A percentile compares a stretch with the other conserved stretches of the same genome.
These are phyloP conservation scores for Spathaspora gorwiae DNA, from an alignment of 805 yeast species.

Conservation along the genomic window DNA sequence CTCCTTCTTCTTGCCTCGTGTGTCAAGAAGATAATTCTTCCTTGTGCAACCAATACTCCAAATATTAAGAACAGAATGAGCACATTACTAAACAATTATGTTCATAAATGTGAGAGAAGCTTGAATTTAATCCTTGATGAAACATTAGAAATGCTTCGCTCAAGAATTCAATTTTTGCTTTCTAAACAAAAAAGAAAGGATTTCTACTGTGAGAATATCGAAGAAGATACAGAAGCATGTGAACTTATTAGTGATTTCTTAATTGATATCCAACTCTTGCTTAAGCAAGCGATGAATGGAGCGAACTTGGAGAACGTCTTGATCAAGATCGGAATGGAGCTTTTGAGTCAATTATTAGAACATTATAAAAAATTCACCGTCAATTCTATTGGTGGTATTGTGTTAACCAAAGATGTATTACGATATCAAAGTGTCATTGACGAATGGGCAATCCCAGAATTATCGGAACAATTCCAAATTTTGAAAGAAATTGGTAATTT, in stretches of 20 bases:
- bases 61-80: constrained; percentile 55
- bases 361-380: constrained; percentile 76
- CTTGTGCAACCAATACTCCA: constrained; percentile 62
- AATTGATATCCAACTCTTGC: constrained; percentile 34
- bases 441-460: constrained; percentile 58
- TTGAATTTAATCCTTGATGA: constrained; percentile 62
- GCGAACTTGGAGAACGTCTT: constrained; percentile 49
- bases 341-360: constrained; percentile 55
- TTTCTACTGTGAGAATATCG: constrained; percentile 43
- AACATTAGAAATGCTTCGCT: constrained; percentile 48
- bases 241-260: constrained; percentile 56
- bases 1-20: constrained; percentile 65
- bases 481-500: constrained; percentile 79
- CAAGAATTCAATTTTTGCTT: constrained; percentile 42
- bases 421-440: constrained; percentile 67
- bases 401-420: constrained; percentile 77
- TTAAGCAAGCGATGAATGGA: constrained; percentile 30
- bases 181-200: constrained; percentile 75
- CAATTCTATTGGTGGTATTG: constrained; percentile 76
- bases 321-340: constrained; percentile 51
- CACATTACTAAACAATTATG: constrained; percentile 55
- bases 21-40: constrained; percentile 69
- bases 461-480: constrained; percentile 61
- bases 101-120: constrained; percentile 59
- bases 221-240: constrained; percentile 71